These are phyloP conservation scores for Diophrys sp. DNA, from an alignment of 73 alveolate genomes.

Conservation along the genomic window DNA sequence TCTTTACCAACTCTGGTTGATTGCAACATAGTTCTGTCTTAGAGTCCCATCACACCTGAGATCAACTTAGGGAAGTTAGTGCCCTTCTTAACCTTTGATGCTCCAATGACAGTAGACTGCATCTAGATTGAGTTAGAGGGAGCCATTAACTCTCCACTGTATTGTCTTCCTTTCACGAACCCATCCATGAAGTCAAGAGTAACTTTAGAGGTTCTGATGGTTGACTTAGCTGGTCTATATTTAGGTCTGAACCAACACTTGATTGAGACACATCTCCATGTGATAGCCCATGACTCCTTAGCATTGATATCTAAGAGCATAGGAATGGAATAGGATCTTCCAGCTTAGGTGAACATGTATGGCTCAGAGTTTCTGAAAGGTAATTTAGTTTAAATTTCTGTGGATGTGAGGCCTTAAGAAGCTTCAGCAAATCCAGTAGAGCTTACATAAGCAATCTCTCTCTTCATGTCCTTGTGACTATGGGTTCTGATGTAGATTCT, in stretches of 20 bases:
- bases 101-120: background rate
- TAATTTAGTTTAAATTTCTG: background rate
- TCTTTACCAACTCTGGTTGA: background rate
- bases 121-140: background rate
- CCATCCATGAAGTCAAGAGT: background rate
- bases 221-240: background rate
- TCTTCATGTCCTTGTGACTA: background rate
- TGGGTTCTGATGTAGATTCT: background rate
- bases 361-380: background rate
- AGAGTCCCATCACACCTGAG: background rate
- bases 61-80: background rate
- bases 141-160: background rate
- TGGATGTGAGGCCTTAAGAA: background rate
- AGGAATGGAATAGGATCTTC: background rate
- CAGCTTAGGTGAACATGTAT: background rate
- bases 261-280: background rate
- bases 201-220: background rate
- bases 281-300: background rate
- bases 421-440: background rate
- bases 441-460: background rate
- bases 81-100: background rate
- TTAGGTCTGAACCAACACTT: background rate
- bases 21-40: background rate
- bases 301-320: background rate
- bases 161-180: background rate